These are phyloP conservation scores for Talaromyces nanjingensis DNA, from an alignment of 495 filamentous ascomycete species.

Conservation along the genomic window DNA sequence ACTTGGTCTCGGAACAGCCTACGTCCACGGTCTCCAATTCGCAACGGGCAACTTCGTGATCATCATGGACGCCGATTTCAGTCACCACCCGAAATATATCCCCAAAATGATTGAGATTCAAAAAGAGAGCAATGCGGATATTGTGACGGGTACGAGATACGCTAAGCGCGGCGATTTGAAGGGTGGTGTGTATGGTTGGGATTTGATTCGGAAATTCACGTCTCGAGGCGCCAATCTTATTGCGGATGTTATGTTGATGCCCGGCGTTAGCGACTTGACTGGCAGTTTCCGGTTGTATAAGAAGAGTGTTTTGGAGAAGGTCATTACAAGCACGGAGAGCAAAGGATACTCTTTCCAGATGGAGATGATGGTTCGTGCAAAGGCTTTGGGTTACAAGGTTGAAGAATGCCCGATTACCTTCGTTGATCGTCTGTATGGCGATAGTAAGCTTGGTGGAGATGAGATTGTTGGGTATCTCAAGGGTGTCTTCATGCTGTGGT, in stretches of 20 bases:
- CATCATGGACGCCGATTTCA: constrained; percentile 99
- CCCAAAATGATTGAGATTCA: constrained; percentile 77
- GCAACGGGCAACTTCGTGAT: constrained; percentile 88
- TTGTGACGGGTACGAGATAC: constrained; percentile 94
- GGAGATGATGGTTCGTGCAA: constrained; percentile 93
- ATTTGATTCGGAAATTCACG: constrained; percentile 92
- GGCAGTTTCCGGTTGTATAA: constrained; percentile 94
- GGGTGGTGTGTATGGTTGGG: constrained; percentile 96
- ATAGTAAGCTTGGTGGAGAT: constrained; percentile 87
- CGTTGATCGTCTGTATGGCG: constrained; percentile 91
- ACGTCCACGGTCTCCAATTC: constrained; percentile 88
- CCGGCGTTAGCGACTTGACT: constrained; percentile 94
- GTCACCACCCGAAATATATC: constrained; percentile 96
- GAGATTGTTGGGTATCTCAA: constrained; percentile 99
- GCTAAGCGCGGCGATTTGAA: constrained; percentile 53
- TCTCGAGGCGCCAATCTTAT: constrained; percentile 87
- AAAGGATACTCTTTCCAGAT: constrained; percentile 99
- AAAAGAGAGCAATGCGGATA: constrained; percentile 69
- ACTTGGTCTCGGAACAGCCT: constrained; percentile 92
- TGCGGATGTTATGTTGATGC: constrained; percentile 86
- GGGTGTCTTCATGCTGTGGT: constrained; percentile 83
- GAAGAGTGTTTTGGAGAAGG: constrained; percentile 78
- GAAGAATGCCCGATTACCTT: constrained; percentile 93
- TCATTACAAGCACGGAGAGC: constrained; percentile 77
- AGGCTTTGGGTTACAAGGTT: constrained; percentile 84